Evolutionary conservation across 2,329 filamentous ascomycete species (phyloP).

Genomic region (Didymella pomorum): DNA sequence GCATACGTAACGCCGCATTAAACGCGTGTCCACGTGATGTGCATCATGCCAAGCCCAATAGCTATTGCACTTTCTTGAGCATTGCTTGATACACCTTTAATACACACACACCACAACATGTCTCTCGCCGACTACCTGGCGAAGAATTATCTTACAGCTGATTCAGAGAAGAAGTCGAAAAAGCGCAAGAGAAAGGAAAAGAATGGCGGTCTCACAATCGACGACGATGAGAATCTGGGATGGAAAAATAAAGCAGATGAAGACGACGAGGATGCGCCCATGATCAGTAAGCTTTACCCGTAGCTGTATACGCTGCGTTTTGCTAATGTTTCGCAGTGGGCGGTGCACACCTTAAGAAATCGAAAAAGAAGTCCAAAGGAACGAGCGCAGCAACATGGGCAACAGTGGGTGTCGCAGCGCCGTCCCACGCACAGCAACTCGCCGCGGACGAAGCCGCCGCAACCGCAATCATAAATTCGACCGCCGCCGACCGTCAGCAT

Average conservation of each 20-base stretch:
- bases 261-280: slow-evolving; percentile 64
- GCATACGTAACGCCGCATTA: slow-evolving; percentile 16
- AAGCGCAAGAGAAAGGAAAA: slow-evolving; percentile 60
- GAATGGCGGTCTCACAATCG: slow-evolving; percentile 55
- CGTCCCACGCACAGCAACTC: slow-evolving; percentile 63
- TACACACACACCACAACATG: slow-evolving; percentile 53
- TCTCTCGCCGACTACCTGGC: slow-evolving; percentile 85
- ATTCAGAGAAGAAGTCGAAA: slow-evolving; percentile 61
- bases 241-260: slow-evolving; percentile 61
- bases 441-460: slow-evolving; percentile 77
- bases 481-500: slow-evolving; percentile 68
- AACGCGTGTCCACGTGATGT: slow-evolving; percentile 39
- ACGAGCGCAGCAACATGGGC: slow-evolving; percentile 66
- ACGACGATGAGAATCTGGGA: slow-evolving; percentile 63
- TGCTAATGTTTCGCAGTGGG: slow-evolving; percentile 45
- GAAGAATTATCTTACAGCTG: slow-evolving; percentile 84
- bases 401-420: slow-evolving; percentile 64
- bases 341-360: slow-evolving; percentile 42
- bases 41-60: slow-evolving; percentile 17
- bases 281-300: slow-evolving; percentile 44
- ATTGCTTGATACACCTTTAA: background rate
- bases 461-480: slow-evolving; percentile 78
- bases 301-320: background rate
- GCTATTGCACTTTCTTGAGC: slow-evolving; percentile 10
- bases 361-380: slow-evolving; percentile 69